phyloP scores from a whole-genome alignment of 805 yeast genomes.

The Groenewaldozyma tartarivorans region DNA sequence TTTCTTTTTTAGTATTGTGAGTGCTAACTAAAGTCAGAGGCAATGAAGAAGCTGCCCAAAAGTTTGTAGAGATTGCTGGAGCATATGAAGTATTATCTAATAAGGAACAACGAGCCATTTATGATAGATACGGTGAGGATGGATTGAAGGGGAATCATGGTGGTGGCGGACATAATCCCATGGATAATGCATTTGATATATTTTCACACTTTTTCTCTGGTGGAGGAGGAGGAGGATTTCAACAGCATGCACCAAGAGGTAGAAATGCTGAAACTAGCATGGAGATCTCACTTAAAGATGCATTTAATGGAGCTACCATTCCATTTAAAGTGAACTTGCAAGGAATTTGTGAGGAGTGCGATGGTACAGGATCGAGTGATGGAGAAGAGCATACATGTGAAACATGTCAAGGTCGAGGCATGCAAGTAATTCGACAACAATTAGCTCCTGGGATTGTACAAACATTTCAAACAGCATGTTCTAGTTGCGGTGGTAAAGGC shows the following conservation, averaged over 20 bases:
- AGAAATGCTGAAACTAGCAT: conserved; percentile 50
- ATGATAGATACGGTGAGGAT: conserved; percentile 80
- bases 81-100: conserved; percentile 88
- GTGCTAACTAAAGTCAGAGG: conserved; percentile 26
- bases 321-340: conserved; percentile 60
- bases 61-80: conserved; percentile 83
- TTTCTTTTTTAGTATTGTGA: not conserved
- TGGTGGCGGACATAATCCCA: conserved; percentile 29
- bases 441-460: conserved; percentile 89
- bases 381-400: conserved; percentile 57
- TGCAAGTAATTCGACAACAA: conserved; percentile 54
- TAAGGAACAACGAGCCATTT: conserved; percentile 74
- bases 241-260: conserved; percentile 37
- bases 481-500: conserved; percentile 73
- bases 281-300: conserved; percentile 50
- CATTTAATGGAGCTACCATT: conserved; percentile 57
- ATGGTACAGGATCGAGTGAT: conserved; percentile 81
- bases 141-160: conserved; percentile 37
- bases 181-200: conserved; percentile 44
- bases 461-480: conserved; percentile 71
- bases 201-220: conserved; percentile 57
- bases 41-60: conserved; percentile 67
- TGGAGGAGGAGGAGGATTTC: conserved; percentile 27
- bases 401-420: conserved; percentile 70
- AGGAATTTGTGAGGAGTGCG: conserved; percentile 66